These are phyloP conservation scores for Tetracladium marchalianum DNA, from an alignment of 495 filamentous ascomycete species.

Conservation along the genomic window DNA sequence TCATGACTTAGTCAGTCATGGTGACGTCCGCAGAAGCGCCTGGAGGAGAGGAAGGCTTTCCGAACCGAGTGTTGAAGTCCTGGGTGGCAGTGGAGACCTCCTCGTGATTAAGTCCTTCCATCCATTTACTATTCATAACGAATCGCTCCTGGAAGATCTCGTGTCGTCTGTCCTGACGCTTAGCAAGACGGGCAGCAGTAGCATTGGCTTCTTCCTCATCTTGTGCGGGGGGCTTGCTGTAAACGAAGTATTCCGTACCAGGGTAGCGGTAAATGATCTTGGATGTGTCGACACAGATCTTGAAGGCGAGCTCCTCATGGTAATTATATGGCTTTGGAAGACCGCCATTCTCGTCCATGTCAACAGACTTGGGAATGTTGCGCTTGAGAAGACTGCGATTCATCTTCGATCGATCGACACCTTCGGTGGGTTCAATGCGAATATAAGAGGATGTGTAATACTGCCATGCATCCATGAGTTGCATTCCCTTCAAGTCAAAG, in stretches of 20 bases:
- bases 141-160: conserved; percentile 62
- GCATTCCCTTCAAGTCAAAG: conserved; percentile 56
- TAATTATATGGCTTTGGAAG: conserved; percentile 46
- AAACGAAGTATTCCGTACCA: conserved; percentile 47
- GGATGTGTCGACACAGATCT: conserved; percentile 74
- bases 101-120: conserved; percentile 58
- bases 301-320: conserved; percentile 65
- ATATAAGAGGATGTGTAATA: conserved; percentile 91
- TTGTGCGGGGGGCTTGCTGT: conserved; percentile 22
- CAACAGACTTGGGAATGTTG: conserved; percentile 48
- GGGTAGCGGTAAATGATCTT: conserved; percentile 67
- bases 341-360: conserved; percentile 32
- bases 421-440: conserved; percentile 82
- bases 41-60: too few relatives aligned
- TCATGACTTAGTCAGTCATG: too few relatives aligned
- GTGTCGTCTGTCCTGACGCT: conserved; percentile 33
- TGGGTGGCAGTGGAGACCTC: conserved; percentile 61
- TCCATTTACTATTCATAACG: conserved; percentile 66
- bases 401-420: conserved; percentile 54
- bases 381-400: conserved; percentile 61
- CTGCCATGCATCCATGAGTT: conserved; percentile 58
- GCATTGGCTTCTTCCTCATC: conserved; percentile 35
- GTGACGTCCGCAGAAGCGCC: too few relatives aligned
- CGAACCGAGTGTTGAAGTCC: conserved; percentile 42
- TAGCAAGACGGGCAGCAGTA: conserved; percentile 34